phyloP scores from a whole-genome alignment of 192 early-diverging fungal species.

The Umbelopsis ramanniana region DNA sequence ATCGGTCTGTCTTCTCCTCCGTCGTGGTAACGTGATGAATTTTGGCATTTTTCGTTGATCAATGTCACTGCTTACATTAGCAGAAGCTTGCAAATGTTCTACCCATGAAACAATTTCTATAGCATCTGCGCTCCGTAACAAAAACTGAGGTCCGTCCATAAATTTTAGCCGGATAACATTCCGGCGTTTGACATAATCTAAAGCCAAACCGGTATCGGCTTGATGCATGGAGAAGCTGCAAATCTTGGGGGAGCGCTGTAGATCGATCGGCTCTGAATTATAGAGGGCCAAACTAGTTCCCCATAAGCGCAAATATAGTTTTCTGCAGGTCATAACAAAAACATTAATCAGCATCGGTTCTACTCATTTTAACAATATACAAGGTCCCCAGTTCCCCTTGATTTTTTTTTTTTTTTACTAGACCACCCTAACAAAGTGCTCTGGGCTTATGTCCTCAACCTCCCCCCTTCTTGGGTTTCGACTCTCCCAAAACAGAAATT shows the following conservation, averaged over 20 bases:
- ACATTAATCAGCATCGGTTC: slow-evolving; percentile 1
- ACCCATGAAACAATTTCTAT: slow-evolving; percentile 48
- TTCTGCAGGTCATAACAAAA: slow-evolving; percentile 30
- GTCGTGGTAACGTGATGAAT: slow-evolving; percentile 48
- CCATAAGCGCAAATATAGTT: slow-evolving; percentile 47
- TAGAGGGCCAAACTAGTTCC: slow-evolving; percentile 48
- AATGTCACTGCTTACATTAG: slow-evolving; percentile 51
- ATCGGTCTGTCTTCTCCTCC: slow-evolving; percentile 22
- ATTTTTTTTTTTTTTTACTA: no score
- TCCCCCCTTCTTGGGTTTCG: no score
- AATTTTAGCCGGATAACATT: slow-evolving; percentile 51
- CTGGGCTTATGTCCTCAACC: not conserved
- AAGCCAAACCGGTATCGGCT: slow-evolving; percentile 43
- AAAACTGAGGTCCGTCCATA: slow-evolving; percentile 43
- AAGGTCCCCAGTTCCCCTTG: not conserved
- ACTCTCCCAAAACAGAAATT: not conserved
- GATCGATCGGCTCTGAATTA: slow-evolving; percentile 39
- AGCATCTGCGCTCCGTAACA: slow-evolving; percentile 44
- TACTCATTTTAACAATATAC: slow-evolving; percentile 1
- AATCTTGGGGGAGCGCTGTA: slow-evolving; percentile 31
- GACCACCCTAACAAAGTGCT: no score
- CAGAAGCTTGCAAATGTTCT: slow-evolving; percentile 49
- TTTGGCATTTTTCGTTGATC: slow-evolving; percentile 52
- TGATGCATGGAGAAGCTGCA: slow-evolving; percentile 46
- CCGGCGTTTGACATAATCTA: slow-evolving; percentile 49